Evolutionary conservation across 345 rosid species (phyloP).

Genomic region (Bruguiera gymnorhiza): DNA sequence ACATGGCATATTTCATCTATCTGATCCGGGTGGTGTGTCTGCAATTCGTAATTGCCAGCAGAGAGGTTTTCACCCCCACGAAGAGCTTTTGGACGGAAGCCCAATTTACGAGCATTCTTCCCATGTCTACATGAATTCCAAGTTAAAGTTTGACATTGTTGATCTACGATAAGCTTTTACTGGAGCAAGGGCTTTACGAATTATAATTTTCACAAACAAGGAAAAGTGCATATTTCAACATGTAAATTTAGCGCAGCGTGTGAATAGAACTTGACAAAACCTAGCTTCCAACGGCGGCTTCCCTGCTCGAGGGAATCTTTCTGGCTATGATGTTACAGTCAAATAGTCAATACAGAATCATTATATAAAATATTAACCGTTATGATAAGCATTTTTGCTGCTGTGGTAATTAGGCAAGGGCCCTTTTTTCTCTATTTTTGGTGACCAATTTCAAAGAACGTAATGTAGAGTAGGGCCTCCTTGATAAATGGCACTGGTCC

Average conservation of each 20-base stretch:
- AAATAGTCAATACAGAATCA: no score
- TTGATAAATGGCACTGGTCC: no score
- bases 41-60: slow-evolving; percentile 88
- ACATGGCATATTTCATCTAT: slow-evolving; percentile 90
- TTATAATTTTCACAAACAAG: neutral
- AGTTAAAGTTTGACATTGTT: slow-evolving; percentile 58
- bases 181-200: neutral
- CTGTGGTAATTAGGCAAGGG: no score
- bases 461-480: no score
- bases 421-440: no score
- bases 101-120: slow-evolving; percentile 92
- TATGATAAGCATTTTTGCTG: no score
- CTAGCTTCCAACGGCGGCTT: neutral
- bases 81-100: slow-evolving; percentile 75
- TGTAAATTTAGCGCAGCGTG: slow-evolving; percentile 3
- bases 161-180: slow-evolving; percentile 68
- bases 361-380: no score
- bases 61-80: slow-evolving; percentile 98
- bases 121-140: slow-evolving; percentile 80
- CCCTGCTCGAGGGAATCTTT: neutral
- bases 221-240: neutral
- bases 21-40: slow-evolving; percentile 85
- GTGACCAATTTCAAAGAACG: no score
- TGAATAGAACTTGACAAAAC: neutral
- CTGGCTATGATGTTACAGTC: neutral